Conservation (phyloP, 768 basidiomycete species). For the Neoboletus brunneissimus region DNA sequence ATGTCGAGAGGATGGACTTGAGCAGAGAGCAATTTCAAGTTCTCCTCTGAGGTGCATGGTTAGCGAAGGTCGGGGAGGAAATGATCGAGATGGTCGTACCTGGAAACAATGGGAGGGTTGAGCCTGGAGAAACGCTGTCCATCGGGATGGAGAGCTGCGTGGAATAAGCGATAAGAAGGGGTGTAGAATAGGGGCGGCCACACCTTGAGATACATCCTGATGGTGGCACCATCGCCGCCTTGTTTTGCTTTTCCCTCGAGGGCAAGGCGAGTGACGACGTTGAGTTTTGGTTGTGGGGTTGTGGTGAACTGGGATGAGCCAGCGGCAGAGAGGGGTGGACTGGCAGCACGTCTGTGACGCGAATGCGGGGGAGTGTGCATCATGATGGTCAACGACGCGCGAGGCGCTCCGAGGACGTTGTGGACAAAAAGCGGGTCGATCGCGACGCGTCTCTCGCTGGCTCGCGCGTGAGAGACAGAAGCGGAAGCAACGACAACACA, state of each 20-base stretch:
- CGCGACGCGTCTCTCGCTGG: slow-evolving; percentile 20
- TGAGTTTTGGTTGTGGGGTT: slow-evolving; percentile 48
- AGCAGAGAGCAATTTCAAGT: slow-evolving; percentile 68
- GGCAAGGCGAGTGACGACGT: slow-evolving; percentile 70
- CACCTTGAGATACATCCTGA: slow-evolving; percentile 79
- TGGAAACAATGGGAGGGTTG: slow-evolving; percentile 68
- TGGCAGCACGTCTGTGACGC: slow-evolving; percentile 30
- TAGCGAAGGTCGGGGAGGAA: neutral
- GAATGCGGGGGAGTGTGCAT: slow-evolving; percentile 22
- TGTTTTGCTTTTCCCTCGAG: slow-evolving; percentile 73
- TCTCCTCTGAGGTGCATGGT: slow-evolving; percentile 56
- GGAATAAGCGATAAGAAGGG: neutral
- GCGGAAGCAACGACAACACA: neutral
- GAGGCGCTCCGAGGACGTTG: neutral
- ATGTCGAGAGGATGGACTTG: slow-evolving; percentile 75
- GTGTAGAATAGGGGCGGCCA: slow-evolving; percentile 5
- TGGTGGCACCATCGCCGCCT: slow-evolving; percentile 59
- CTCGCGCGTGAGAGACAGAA: slow-evolving; percentile 8
- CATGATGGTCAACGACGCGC: neutral
- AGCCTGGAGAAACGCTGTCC: slow-evolving; percentile 63
- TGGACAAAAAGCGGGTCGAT: slow-evolving; percentile 14
- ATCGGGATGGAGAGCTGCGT: slow-evolving; percentile 62
- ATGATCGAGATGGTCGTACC: slow-evolving; percentile 39
- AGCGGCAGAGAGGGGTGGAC: slow-evolving; percentile 31
- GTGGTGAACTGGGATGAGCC: slow-evolving; percentile 46